Percentiles rank a stretch among this genome's conserved stretches.
Evolutionary conservation across 306 rosid species (phyloP).

Genomic region (Trifolium subterraneum): DNA sequence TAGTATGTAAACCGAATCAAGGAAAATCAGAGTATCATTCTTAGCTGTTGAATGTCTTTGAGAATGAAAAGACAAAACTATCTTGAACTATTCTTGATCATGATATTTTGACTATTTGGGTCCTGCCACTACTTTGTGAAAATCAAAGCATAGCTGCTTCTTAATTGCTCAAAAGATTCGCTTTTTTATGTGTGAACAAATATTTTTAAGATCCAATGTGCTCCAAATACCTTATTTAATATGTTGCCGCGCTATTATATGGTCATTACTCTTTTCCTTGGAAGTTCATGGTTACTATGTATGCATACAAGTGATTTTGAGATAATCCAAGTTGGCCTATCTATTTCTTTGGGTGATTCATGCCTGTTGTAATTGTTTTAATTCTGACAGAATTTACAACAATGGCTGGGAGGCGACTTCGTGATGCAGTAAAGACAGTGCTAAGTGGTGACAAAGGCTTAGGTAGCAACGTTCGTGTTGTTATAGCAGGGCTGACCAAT

Average conservation of each 20-base stretch:
- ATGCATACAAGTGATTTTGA: background rate
- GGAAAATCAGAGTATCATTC: background rate
- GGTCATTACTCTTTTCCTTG: constrained; percentile 4
- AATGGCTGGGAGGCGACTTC: constrained; percentile 98
- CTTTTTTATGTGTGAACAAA: no score
- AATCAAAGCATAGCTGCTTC: background rate
- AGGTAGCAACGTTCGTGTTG: constrained; percentile 62
- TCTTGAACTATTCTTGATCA: background rate
- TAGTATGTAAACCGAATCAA: constrained; percentile 15
- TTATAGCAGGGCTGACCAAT: constrained; percentile 93
- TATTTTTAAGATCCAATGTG: no score
- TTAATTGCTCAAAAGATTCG: no score
- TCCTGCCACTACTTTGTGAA: background rate
- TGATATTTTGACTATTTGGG: background rate
- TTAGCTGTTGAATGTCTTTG: constrained; percentile 14
- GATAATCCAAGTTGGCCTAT: background rate
- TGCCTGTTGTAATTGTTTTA: constrained; percentile 32
- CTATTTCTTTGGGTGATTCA: constrained; percentile 37
- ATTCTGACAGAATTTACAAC: constrained; percentile 80
- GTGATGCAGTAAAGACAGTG: constrained; percentile 87
- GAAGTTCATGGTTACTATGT: background rate
- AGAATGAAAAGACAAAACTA: background rate
- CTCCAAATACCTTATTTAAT: no score
- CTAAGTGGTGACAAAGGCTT: constrained; percentile 54
- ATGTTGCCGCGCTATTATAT: background rate